These are phyloP conservation scores for Ploettnerulaceae sp. DNA, from an alignment of 2,329 filamentous ascomycete genomes.

Conservation along the genomic window DNA sequence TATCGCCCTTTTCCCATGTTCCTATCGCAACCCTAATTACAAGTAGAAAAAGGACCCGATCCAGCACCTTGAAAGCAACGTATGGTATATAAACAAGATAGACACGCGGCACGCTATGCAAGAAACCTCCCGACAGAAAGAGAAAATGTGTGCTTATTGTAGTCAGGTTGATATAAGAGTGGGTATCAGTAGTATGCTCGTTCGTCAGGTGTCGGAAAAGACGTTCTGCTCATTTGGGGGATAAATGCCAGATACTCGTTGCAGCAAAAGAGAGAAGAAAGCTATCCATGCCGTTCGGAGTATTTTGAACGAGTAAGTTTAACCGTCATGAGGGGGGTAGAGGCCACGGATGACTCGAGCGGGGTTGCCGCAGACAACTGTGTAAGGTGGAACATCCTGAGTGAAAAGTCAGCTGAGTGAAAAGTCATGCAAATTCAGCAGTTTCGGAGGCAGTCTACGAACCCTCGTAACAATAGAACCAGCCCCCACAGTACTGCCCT, in stretches of 20 bases:
- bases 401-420: not conserved
- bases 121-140: not conserved
- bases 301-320: not conserved
- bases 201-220: not conserved
- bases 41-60: not conserved
- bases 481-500: conserved; percentile 47
- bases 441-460: conserved; percentile 31
- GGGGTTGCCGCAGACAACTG: conserved; percentile 34
- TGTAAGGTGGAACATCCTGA: conserved; percentile 35
- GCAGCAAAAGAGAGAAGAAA: too few species aligned
- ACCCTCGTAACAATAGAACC: conserved; percentile 52
- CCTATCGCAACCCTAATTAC: not conserved
- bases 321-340: conserved; percentile 5
- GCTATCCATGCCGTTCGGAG: not conserved
- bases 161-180: not conserved
- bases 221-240: not conserved
- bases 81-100: conserved; percentile 8
- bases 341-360: conserved; percentile 32
- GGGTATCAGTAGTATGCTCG: not conserved
- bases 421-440: not conserved
- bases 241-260: conserved; percentile 6
- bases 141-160: not conserved
- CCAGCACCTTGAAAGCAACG: not conserved
- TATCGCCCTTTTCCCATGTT: not conserved
- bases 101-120: conserved; percentile 1